phyloP scores from a whole-genome alignment of 1,284 basidiomycete genomes.

The Melampsora abietis-canadensis region DNA sequence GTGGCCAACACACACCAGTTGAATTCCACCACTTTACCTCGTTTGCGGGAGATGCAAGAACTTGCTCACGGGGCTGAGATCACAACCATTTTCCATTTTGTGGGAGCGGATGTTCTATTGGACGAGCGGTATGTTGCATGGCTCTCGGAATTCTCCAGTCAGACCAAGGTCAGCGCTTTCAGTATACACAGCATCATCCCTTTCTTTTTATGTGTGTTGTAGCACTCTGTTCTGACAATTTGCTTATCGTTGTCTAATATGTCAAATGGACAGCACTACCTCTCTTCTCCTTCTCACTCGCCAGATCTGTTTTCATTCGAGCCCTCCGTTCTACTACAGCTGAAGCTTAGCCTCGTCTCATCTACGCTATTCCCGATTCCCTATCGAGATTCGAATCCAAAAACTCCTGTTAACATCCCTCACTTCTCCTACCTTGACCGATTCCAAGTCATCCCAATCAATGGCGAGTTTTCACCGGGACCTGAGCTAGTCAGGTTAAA shows the following conservation, averaged over 20 bases:
- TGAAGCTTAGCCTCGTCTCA: conserved; percentile 29
- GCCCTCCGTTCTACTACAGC: conserved; percentile 24
- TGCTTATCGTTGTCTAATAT: neutral
- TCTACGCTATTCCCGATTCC: conserved; percentile 32
- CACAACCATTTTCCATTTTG: conserved; percentile 25
- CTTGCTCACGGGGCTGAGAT: conserved; percentile 25
- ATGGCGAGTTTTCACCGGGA: neutral
- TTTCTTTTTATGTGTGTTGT: neutral
- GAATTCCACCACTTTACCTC: conserved; percentile 1
- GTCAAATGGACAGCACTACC: conserved; percentile 6
- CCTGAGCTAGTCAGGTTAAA: conserved; percentile 2
- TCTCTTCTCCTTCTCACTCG: conserved; percentile 31
- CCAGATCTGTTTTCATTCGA: conserved; percentile 39
- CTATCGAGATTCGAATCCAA: conserved; percentile 1
- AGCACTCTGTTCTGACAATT: neutral
- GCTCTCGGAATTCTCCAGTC: conserved; percentile 15
- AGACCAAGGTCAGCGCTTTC: conserved; percentile 18
- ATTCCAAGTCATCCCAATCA: conserved; percentile 6
- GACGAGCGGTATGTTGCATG: conserved; percentile 35
- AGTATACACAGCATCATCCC: neutral
- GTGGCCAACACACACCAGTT: conserved; percentile 23
- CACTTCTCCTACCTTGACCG: neutral
- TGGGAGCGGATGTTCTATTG: conserved; percentile 23
- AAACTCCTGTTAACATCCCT: neutral
- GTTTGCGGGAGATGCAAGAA: conserved; percentile 4